A percentile compares a stretch with the other conserved stretches of the same genome.
phyloP scores from a whole-genome alignment of 208 protist genomes.

The Leptomonas pyrrhocoris region DNA sequence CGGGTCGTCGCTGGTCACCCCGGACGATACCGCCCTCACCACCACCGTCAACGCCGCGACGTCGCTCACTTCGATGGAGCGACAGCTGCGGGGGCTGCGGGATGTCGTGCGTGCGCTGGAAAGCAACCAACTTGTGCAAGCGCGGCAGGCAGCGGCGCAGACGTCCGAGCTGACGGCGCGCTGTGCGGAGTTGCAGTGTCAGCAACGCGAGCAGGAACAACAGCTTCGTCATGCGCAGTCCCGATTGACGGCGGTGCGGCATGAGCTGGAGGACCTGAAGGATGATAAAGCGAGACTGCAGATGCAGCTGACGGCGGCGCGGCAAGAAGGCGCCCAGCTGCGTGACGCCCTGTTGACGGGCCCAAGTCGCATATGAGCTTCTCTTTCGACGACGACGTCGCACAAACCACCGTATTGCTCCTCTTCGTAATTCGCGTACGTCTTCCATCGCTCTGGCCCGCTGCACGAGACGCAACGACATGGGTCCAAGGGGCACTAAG shows the following conservation, averaged over 20 bases:
- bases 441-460: too few species aligned
- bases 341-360: conserved; percentile 37
- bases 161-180: conserved; percentile 15
- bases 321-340: conserved; percentile 28
- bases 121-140: conserved; percentile 25
- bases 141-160: conserved; percentile 25
- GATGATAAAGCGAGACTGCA: conserved; percentile 42
- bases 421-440: neutral
- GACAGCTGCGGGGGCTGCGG: conserved; percentile 35
- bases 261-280: conserved; percentile 27
- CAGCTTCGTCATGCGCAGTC: conserved; percentile 26
- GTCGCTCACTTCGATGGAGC: conserved; percentile 12
- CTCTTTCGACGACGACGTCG: neutral
- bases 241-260: conserved; percentile 23
- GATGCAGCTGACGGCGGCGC: conserved; percentile 38
- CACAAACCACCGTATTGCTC: neutral
- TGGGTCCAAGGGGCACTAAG: too few species aligned
- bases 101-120: conserved; percentile 30
- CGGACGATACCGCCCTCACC: neutral
- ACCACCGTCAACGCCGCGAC: neutral
- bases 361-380: neutral
- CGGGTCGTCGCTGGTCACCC: neutral
- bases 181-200: conserved; percentile 27
- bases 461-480: too few species aligned
- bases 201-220: conserved; percentile 26